Evolutionary conservation across 805 yeast species (phyloP).

Genomic region (Zygosaccharomyces bailii): DNA sequence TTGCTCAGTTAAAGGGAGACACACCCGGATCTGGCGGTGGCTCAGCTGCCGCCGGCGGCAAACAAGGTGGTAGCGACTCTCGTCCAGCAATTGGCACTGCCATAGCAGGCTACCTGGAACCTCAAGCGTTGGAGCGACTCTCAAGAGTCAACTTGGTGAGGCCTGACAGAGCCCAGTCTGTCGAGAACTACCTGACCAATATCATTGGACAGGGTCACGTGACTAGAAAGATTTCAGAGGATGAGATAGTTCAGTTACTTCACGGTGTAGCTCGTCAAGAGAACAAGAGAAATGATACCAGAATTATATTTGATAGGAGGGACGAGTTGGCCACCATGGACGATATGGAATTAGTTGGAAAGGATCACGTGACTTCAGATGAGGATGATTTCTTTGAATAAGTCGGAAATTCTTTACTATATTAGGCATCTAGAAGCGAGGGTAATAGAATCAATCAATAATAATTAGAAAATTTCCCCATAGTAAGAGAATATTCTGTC

Average conservation of each 20-base stretch:
- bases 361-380: constrained; percentile 39
- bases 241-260: constrained; percentile 76
- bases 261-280: constrained; percentile 78
- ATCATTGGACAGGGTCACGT: constrained; percentile 76
- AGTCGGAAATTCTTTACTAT: neutral
- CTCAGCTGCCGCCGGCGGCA: constrained; percentile 6
- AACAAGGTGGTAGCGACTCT: constrained; percentile 5
- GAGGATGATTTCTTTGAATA: constrained; percentile 48
- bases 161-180: constrained; percentile 87
- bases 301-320: constrained; percentile 60
- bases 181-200: constrained; percentile 72
- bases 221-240: constrained; percentile 65
- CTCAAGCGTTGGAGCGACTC: constrained; percentile 82
- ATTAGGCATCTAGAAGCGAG: constrained; percentile 4
- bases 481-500: neutral
- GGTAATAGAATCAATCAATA: neutral
- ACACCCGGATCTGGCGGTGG: constrained; percentile 32
- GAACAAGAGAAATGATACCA: constrained; percentile 56
- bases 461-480: neutral
- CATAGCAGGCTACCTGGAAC: constrained; percentile 69
- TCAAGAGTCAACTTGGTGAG: constrained; percentile 83
- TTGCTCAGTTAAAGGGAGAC: constrained; percentile 71
- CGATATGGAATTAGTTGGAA: constrained; percentile 35
- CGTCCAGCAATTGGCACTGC: constrained; percentile 23
- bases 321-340: constrained; percentile 37